A percentile compares a stretch with the other conserved stretches of the same genome.
phyloP scores from a whole-genome alignment of 179 eudicot genomes.

The Amaranthus tricolor region DNA sequence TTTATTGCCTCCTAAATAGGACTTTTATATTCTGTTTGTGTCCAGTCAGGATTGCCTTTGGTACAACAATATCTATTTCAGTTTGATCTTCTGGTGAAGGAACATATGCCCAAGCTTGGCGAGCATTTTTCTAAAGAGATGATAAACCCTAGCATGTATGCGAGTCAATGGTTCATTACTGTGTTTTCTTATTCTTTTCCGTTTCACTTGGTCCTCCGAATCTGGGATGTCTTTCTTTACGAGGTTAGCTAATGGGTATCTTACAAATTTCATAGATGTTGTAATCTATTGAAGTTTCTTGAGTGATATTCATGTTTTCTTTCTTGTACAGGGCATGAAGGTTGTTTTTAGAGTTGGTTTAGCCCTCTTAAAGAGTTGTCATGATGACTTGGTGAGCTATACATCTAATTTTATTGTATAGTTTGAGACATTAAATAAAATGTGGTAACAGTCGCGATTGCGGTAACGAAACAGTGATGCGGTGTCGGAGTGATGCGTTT shows the following conservation, averaged over 20 bases:
- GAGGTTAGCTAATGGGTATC: conserved; percentile 50
- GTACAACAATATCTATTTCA: conserved; percentile 93
- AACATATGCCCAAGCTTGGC: conserved; percentile 80
- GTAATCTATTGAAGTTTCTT: background rate
- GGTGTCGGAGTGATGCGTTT: no score
- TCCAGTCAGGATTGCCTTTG: conserved; percentile 93
- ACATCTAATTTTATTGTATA: no score
- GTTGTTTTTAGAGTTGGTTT: conserved; percentile 85
- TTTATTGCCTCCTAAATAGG: background rate
- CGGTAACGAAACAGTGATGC: no score
- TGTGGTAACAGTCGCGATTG: no score
- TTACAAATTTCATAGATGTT: background rate
- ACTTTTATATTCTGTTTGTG: conserved; percentile 17
- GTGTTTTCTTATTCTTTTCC: conserved; percentile 94
- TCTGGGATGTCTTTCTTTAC: conserved; percentile 92
- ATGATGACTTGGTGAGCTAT: no score
- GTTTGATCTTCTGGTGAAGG: conserved; percentile 77
- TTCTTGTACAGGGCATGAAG: conserved; percentile 63
- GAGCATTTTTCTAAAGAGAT: conserved; percentile 86
- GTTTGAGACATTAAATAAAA: no score
- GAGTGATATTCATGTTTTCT: background rate
- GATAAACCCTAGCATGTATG: conserved; percentile 98
- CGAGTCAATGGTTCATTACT: conserved; percentile 99
- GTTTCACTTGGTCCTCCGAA: conserved; percentile 88
- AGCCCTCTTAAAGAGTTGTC: background rate